Evolutionary conservation across 2,329 filamentous ascomycete species (phyloP), one percentile per base, ranked within the genome.

Genomic region (Phaeomoniella chlamydospora): DNA sequence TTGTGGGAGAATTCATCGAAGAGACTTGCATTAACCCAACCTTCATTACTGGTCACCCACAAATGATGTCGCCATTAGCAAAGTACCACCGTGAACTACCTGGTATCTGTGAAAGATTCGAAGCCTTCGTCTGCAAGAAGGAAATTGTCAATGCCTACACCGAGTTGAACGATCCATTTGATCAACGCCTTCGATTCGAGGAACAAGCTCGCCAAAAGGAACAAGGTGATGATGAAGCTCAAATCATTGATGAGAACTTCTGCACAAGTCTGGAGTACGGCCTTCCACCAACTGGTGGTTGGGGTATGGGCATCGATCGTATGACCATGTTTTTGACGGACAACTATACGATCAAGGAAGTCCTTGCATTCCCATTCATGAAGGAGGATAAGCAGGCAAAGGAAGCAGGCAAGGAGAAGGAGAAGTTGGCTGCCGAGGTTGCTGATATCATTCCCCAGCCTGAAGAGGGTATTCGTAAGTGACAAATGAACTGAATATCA

Each of bases 111-210:
- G 90, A 98, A 68, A 82, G 90, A 37, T 96, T 96, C 59, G 90
- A 98, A 64, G 87, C 84, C 9, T 98, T 98, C 48, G 90, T 94
- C 32, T 86, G 80, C 69, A 92, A 86, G 71, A 92, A 90, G 74
- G 88, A 96, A 58, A 94, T 96, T 47, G 80, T 80, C 52, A 96
- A 98, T 54, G 87, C 87, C 4, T 92, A 94, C 65, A 96, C 88
- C 29, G 90, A 98, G 74, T 78, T 98, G 72, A 92, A 93, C 69
- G 84, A 94, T 52, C 86, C 88, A 38, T 88, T 93, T 51, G 87
- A 94, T 60, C 90, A 98, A 67, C 76, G 90, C 42, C 64, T 88
- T 43, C 77, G 86, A 18, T 88, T 88, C 58, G 86, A 94, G 59
- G 88, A 96, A 73, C 90, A 98, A 64, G 88, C 87, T 3, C 72